Evolutionary conservation across 1,284 basidiomycete genomes (phyloP).

Genomic region (Cryptococcus neoformans): DNA sequence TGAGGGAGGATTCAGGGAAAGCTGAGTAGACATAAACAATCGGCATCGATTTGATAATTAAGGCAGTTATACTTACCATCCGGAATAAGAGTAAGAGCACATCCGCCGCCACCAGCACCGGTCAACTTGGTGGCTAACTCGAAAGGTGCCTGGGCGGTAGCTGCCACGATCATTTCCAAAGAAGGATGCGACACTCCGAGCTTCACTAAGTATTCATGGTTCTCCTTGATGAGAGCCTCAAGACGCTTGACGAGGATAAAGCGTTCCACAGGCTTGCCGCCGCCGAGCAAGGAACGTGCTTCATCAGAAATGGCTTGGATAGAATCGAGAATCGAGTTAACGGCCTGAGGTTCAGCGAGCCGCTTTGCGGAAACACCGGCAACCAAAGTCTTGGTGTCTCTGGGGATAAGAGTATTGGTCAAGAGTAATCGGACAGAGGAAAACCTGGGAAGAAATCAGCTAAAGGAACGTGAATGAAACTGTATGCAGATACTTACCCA

Average conservation of each 20-base stretch:
- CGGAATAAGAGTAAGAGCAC: constrained; percentile 91
- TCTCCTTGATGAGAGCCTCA: constrained; percentile 70
- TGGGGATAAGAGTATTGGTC: constrained; percentile 86
- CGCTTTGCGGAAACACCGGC: constrained; percentile 63
- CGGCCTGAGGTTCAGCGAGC: constrained; percentile 68
- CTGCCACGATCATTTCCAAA: constrained; percentile 75
- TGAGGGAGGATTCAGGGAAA: constrained; percentile 60
- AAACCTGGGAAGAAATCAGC: constrained; percentile 52
- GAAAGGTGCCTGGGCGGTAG: constrained; percentile 64
- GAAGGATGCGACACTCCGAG: constrained; percentile 93
- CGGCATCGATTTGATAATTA: neutral
- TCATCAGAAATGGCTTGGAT: constrained; percentile 82
- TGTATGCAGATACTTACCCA: constrained; percentile 58
- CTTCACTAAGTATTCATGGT: constrained; percentile 78
- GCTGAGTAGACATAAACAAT: constrained; percentile 50
- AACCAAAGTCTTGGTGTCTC: constrained; percentile 93
- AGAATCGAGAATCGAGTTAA: constrained; percentile 66
- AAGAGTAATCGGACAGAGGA: constrained; percentile 74
- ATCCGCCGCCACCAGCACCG: constrained; percentile 98
- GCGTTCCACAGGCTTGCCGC: constrained; percentile 56
- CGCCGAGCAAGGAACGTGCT: constrained; percentile 68
- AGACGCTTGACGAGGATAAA: constrained; percentile 55
- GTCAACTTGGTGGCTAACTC: constrained; percentile 91
- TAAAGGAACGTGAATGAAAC: neutral
- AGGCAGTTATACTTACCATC: constrained; percentile 59